Percentiles rank a stretch among this genome's conserved stretches.
Evolutionary conservation across 1,139 yeast species (phyloP).

Genomic region (Lodderomyces parapsilosis): DNA sequence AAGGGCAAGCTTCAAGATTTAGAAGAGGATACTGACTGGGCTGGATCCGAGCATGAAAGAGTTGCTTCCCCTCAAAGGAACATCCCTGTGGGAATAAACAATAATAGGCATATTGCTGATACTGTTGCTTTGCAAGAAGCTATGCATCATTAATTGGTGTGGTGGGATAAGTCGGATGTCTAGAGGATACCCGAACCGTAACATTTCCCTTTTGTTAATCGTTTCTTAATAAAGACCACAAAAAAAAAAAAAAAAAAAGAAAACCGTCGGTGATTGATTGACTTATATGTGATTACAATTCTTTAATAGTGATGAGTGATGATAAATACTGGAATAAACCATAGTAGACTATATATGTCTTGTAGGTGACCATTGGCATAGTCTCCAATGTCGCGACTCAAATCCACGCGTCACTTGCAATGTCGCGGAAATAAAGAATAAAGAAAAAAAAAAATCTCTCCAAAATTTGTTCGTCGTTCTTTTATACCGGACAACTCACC

Average conservation of each 20-base stretch:
- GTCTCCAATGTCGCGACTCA: background rate
- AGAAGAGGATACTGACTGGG: conserved; percentile 23
- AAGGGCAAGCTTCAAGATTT: conserved; percentile 15
- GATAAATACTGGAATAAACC: background rate
- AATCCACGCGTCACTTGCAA: background rate
- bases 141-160: conserved; percentile 12
- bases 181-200: background rate
- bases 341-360: background rate
- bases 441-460: background rate
- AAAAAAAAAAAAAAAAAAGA: conserved; percentile 2
- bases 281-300: background rate
- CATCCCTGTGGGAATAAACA: conserved; percentile 7
- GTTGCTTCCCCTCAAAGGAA: conserved; percentile 5
- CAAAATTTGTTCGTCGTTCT: background rate
- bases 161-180: background rate
- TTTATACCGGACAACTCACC: background rate
- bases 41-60: conserved; percentile 5
- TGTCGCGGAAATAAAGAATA: background rate
- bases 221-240: background rate
- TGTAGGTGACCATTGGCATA: background rate
- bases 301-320: background rate
- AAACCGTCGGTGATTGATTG: background rate
- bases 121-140: conserved; percentile 34
- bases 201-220: background rate
- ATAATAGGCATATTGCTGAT: conserved; percentile 18